Evolutionary conservation across 345 rosid genomes (phyloP).

Genomic region (Luvunga scandens): DNA sequence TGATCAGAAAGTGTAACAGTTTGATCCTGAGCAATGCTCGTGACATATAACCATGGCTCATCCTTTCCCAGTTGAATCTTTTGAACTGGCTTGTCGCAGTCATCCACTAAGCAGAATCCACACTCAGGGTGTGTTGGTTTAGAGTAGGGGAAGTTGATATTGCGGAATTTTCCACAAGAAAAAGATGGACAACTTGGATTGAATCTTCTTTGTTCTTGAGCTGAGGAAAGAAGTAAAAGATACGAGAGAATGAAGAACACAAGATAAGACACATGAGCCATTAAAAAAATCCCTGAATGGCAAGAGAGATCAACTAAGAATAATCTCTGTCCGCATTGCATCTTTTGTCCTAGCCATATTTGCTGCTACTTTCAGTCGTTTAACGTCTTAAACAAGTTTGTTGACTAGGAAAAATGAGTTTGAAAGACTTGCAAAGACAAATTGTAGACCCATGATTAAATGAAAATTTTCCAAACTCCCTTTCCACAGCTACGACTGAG

Average conservation of each 20-base stretch:
- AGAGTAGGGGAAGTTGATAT: constrained; percentile 23
- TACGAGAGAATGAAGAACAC: constrained; percentile 2
- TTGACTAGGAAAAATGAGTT: no score
- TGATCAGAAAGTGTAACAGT: constrained; percentile 23
- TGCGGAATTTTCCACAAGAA: constrained; percentile 25
- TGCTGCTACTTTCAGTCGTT: no score
- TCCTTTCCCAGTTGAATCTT: constrained; percentile 30
- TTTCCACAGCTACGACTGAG: no score
- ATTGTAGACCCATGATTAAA: no score
- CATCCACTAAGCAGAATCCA: constrained; percentile 24
- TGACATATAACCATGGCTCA: constrained; percentile 23
- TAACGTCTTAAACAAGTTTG: no score
- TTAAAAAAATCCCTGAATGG: no score
- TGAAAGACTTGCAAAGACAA: no score
- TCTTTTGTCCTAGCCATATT: no score
- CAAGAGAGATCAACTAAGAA: no score
- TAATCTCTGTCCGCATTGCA: no score
- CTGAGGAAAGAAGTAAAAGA: background rate
- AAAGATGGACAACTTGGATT: background rate
- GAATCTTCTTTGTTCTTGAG: background rate
- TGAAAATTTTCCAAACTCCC: no score
- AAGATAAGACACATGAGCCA: background rate
- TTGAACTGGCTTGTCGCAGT: constrained; percentile 12
- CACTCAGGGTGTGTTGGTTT: constrained; percentile 11
- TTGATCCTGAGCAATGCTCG: constrained; percentile 27